Evolutionary conservation across 352 stramenopile genomes (phyloP).

Genomic region (Globisporangium echinulatum): DNA sequence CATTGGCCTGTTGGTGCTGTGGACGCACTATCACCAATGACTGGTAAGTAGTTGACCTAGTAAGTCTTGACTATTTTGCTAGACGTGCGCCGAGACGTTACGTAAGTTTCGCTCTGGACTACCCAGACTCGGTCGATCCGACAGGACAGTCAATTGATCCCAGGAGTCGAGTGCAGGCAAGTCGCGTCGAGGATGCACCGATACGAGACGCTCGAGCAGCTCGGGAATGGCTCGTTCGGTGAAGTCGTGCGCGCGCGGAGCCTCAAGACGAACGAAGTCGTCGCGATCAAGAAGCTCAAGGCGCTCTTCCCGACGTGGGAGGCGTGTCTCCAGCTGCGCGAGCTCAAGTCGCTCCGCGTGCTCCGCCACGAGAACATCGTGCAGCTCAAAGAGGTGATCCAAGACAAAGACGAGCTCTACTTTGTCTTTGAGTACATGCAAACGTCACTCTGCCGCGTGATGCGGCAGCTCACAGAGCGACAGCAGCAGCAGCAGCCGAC

Average conservation of each 20-base stretch:
- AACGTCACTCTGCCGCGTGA: conserved; percentile 68
- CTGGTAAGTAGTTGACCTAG: too few species aligned
- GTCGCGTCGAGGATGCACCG: conserved; percentile 61
- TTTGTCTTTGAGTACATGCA: conserved; percentile 89
- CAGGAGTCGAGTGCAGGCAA: background rate
- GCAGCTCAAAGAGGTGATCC: conserved; percentile 80
- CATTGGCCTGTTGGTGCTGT: too few species aligned
- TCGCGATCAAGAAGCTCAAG: conserved; percentile 87
- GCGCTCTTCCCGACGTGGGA: conserved; percentile 74
- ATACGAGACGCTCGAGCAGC: conserved; percentile 88
- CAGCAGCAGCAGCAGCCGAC: conserved; percentile 14
- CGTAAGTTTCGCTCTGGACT: too few species aligned
- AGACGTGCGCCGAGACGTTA: too few species aligned
- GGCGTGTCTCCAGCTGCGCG: conserved; percentile 72
- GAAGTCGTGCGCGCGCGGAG: conserved; percentile 90
- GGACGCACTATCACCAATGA: too few species aligned
- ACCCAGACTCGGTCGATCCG: too few species aligned
- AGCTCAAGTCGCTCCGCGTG: conserved; percentile 71
- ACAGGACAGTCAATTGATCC: too few species aligned
- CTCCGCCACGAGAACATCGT: conserved; percentile 82
- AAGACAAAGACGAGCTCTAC: conserved; percentile 83
- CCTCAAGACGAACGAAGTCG: conserved; percentile 86
- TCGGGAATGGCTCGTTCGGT: conserved; percentile 93
- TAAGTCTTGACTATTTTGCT: too few species aligned
- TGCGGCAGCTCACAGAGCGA: conserved; percentile 29